These are phyloP conservation scores for Ambrosiella beaveri DNA, from an alignment of 2,329 filamentous ascomycete species.

Conservation along the genomic window DNA sequence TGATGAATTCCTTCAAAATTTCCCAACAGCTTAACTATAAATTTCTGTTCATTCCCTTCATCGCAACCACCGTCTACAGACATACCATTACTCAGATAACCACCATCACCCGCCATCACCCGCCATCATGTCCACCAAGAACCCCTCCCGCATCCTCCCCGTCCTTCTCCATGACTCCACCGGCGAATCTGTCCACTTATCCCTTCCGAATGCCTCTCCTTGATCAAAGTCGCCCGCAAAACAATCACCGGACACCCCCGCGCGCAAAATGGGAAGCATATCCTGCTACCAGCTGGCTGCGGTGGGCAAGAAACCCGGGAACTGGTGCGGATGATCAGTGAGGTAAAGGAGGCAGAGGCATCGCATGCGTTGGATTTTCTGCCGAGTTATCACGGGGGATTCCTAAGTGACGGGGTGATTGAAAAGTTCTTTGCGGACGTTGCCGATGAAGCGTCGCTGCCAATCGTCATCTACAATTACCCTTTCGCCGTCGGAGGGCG, in stretches of 20 bases:
- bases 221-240: slow-evolving; percentile 52
- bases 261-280: slow-evolving; percentile 35
- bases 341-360: slow-evolving; percentile 51
- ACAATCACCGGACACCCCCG: slow-evolving; percentile 42
- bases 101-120: no score
- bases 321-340: slow-evolving; percentile 49
- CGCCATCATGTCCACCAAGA: neutral
- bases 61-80: no score
- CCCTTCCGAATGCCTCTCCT: slow-evolving; percentile 41
- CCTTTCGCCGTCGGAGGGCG: slow-evolving; percentile 39
- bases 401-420: slow-evolving; percentile 37
- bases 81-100: no score
- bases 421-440: slow-evolving; percentile 44
- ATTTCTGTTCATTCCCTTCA: no score
- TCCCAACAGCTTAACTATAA: no score
- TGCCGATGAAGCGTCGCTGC: slow-evolving; percentile 39
- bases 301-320: slow-evolving; percentile 58
- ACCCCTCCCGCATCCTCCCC: slow-evolving; percentile 18
- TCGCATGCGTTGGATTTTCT: slow-evolving; percentile 63
- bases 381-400: slow-evolving; percentile 55
- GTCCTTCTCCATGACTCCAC: slow-evolving; percentile 68
- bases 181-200: slow-evolving; percentile 65
- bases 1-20: no score
- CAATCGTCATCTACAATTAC: slow-evolving; percentile 47
- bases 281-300: slow-evolving; percentile 63